phyloP scores from a whole-genome alignment of 208 protist genomes.

The Vickermania spadyakhi region DNA sequence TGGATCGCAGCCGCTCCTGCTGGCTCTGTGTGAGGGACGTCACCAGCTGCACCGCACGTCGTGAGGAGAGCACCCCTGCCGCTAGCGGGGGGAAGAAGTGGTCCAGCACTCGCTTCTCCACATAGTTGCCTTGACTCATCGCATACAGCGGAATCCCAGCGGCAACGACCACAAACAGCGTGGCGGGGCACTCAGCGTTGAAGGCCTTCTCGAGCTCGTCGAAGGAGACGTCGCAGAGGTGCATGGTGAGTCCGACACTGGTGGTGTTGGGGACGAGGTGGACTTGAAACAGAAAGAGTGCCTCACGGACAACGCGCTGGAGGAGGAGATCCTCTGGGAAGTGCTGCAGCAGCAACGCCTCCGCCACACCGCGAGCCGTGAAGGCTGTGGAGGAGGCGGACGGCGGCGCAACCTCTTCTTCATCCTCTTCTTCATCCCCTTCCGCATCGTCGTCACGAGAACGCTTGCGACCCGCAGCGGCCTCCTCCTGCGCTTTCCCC shows the following conservation, averaged over 20 bases:
- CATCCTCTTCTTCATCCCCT: background rate
- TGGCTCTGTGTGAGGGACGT: background rate
- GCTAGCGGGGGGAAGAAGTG: conserved; percentile 76
- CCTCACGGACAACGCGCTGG: conserved; percentile 20
- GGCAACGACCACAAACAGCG: conserved; percentile 53
- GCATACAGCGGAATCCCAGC: conserved; percentile 64
- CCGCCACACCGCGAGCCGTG: conserved; percentile 4
- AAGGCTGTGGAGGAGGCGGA: conserved; percentile 9
- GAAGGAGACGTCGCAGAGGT: conserved; percentile 74
- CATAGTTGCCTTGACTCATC: conserved; percentile 78
- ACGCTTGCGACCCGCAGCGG: background rate
- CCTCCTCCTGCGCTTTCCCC: background rate
- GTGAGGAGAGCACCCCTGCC: conserved; percentile 37
- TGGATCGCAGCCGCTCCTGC: background rate
- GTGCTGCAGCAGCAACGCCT: conserved; percentile 9
- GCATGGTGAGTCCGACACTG: conserved; percentile 71
- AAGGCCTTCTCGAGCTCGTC: conserved; percentile 52
- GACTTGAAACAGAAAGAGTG: conserved; percentile 58
- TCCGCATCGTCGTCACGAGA: background rate
- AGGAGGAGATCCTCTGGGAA: conserved; percentile 11
- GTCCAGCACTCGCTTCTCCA: conserved; percentile 84
- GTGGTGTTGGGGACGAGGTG: conserved; percentile 48
- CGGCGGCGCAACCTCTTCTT: background rate
- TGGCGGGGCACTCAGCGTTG: conserved; percentile 10
- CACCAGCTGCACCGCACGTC: conserved; percentile 24